Evolutionary conservation across 257 asterid species (phyloP), one percentile per base, ranked within the genome.

Genomic region (Capsicum pubescens): DNA sequence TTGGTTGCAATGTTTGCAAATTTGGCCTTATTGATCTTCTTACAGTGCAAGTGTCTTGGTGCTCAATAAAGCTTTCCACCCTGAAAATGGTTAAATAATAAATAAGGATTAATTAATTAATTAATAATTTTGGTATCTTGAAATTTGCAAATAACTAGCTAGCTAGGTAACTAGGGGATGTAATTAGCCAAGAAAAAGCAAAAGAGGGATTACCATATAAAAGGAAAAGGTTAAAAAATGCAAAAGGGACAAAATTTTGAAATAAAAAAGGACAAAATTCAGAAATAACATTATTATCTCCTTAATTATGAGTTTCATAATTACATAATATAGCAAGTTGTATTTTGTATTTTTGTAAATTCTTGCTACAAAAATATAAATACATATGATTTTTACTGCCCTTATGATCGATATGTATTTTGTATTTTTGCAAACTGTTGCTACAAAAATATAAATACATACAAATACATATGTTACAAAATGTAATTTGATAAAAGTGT

Each of bases 41-140:
- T 86, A 91, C 60, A 55, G 86, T 87, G 76, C 97, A 95, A n/a
- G 89, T 90, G 64, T 93, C 95, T 83, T 91, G 98, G 80, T 94
- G 98, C 85, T 94, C 98, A 2, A 94, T 93, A 87, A 94, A 93
- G 81, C 94, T 93, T 90, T 94, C 98, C 89, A 92, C 97, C 89
- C 98, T 93, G 78, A 0, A 46, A 67, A 59, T 26, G 78, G 36
- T 46, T 54, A 67, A 48, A 64, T 56, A 63, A 15, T 68, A 39
- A 13, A 44, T 0, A 36, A 9, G 3, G 17, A 32, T 6, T 4
- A 26, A 46, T 9, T 57, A 58, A 17, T 54, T 54, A 54, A 63
- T 79, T 52, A 60, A 16, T 46, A 2, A 72, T 39, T 82, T 19
- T 74, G 44, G 13, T 32, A 42, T 52, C 61, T 44, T 19, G 63